Evolutionary conservation across 345 rosid genomes (phyloP), one percentile per base, ranked within the genome.

Genomic region (Moricandia arvensis): DNA sequence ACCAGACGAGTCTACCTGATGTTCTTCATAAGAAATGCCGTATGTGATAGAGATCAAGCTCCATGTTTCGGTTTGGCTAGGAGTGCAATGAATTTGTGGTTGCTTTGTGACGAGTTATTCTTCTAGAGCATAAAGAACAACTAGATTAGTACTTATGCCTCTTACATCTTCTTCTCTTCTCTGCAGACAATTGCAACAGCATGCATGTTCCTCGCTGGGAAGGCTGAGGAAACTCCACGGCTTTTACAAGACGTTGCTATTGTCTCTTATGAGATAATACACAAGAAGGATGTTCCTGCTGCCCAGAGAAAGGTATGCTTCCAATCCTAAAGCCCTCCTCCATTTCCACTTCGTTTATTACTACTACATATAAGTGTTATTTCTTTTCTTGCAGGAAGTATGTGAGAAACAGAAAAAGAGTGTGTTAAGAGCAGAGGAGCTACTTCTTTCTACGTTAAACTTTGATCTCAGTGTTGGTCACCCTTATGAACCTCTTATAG

Each of bases 61-160:
- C 45, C 59, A 31, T 61, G 60, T 59, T 41, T 47, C 51, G 51
- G 2, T 43, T 72, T 49, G 68, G 26, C 43, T 55, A 33, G 3
- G 16, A 30, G 33, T 71, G 18, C n/a, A 71, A 21, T 21, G 61
- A 53, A 64, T 54, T 15, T 63, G 5, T 51, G 53, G 37, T n/a
- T 53, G 54, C 37, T 73, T 72, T 72, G 18, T 0, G 17, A n/a
- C 63, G 27, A 63, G 33, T n/a, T 62, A 34, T 62, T 55, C 21
- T 64, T 73, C 54, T 54, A 6, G 64, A 37, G 12, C 8, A 55
- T 43, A 55, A 74, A 27, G 6, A 38, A 41, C n/a, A 7, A 35
- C 6, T 63, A 55, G 24, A 43, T 43, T 43, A 13, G 47, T 41
- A 3, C 47, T 41, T 41, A 41, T 41, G 47, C 47, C 4, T 21